Conservation (phyloP, 805 yeast genomes). For the Saturnispora mendoncae region DNA sequence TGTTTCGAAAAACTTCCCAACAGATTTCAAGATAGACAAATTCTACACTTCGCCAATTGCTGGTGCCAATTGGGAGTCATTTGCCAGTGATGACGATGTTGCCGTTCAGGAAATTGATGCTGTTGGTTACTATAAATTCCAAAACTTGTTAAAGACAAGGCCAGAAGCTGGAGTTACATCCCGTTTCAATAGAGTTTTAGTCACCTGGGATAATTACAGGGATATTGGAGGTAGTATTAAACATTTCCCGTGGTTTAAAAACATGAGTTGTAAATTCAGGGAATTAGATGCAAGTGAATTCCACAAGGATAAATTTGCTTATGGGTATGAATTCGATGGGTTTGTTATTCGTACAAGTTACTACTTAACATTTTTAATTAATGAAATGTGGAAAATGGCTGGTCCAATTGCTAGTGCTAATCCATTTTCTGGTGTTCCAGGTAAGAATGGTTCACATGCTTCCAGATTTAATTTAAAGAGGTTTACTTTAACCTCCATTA, state of each 20-base stretch:
- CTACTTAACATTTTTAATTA: slow-evolving; percentile 27
- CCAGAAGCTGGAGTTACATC: slow-evolving; percentile 43
- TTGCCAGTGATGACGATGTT: slow-evolving; percentile 38
- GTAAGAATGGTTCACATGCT: slow-evolving; percentile 6
- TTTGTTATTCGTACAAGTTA: slow-evolving; percentile 25
- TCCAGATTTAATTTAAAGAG: slow-evolving; percentile 44
- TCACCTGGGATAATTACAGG: slow-evolving; percentile 17
- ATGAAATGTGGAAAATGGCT: slow-evolving; percentile 20
- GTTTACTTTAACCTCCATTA: slow-evolving; percentile 32
- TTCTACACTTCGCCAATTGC: slow-evolving; percentile 60
- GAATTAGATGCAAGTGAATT: slow-evolving; percentile 31
- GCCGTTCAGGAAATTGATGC: slow-evolving; percentile 34
- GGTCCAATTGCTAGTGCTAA: slow-evolving; percentile 12
- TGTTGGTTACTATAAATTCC: slow-evolving; percentile 39
- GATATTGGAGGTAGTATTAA: slow-evolving; percentile 13
- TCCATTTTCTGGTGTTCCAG: slow-evolving; percentile 8
- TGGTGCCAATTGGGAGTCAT: slow-evolving; percentile 65
- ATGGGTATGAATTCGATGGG: slow-evolving; percentile 39
- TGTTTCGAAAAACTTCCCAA: slow-evolving; percentile 43
- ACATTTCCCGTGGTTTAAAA: slow-evolving; percentile 42
- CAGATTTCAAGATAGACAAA: slow-evolving; percentile 38
- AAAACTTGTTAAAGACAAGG: slow-evolving; percentile 36
- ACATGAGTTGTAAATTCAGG: slow-evolving; percentile 33
- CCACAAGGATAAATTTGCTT: slow-evolving; percentile 23
- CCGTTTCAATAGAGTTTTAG: slow-evolving; percentile 15